Conservation (phyloP, 2,329 filamentous ascomycete species). For the Cladosporium colombiae region DNA sequence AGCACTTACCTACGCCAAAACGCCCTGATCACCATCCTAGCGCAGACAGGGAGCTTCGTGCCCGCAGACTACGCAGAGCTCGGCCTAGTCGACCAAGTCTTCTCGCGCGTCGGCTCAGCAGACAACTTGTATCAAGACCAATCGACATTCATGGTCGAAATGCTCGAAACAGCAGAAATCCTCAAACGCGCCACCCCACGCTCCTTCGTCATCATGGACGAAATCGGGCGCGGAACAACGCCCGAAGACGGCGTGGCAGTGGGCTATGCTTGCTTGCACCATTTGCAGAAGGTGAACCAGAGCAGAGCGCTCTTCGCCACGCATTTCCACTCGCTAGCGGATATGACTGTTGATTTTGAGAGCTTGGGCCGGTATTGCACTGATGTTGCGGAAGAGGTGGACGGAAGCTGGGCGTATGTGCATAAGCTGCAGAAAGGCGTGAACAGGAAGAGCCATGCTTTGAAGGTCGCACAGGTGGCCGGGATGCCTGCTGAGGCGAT, state of each 20-base stretch:
- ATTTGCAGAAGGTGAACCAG: constrained; percentile 74
- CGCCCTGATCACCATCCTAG: constrained; percentile 88
- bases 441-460: constrained; percentile 83
- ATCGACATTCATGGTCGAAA: constrained; percentile 99
- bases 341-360: constrained; percentile 65
- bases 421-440: constrained; percentile 79
- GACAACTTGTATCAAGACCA: constrained; percentile 95
- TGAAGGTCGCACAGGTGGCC: constrained; percentile 90
- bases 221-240: constrained; percentile 91
- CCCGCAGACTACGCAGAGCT: constrained; percentile 84
- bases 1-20: constrained; percentile 95
- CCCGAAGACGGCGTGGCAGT: constrained; percentile 89
- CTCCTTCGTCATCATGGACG: constrained; percentile 96
- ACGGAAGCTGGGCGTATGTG: constrained; percentile 75
- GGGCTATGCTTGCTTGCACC: constrained; percentile 82
- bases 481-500: constrained; percentile 74
- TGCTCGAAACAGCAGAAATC: constrained; percentile 93
- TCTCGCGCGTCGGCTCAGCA: constrained; percentile 82
- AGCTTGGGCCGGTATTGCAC: constrained; percentile 80
- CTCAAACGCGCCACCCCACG: constrained; percentile 78
- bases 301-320: constrained; percentile 89
- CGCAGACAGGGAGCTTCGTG: constrained; percentile 90
- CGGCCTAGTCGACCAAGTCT: constrained; percentile 93
- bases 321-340: constrained; percentile 84
- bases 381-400: constrained; percentile 73